These are phyloP conservation scores for Ganoderma leucocontextum DNA, from an alignment of 1,284 basidiomycete species.

Conservation along the genomic window DNA sequence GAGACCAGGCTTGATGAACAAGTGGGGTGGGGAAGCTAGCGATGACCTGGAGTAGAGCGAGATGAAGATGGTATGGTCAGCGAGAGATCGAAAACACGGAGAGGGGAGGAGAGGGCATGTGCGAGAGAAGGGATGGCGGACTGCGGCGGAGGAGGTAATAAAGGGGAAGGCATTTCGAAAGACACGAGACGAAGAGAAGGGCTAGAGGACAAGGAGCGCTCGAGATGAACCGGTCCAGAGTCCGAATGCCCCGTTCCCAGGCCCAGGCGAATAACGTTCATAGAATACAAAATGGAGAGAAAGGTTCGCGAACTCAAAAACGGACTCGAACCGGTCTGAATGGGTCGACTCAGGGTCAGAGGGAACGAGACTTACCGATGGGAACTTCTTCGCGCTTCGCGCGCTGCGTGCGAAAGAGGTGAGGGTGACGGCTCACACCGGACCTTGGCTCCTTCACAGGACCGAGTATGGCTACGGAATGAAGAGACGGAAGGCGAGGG, in stretches of 20 bases:
- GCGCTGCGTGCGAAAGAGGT: constrained; percentile 36
- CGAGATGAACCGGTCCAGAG: constrained; percentile 36
- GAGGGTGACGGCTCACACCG: constrained; percentile 37
- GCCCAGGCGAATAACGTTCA: constrained; percentile 38
- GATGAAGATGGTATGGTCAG: constrained; percentile 29
- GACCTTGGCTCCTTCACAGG: constrained; percentile 19
- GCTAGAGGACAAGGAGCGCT: constrained; percentile 27
- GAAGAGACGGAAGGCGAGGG: constrained; percentile 34
- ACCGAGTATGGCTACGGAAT: constrained; percentile 23
- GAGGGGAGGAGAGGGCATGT: constrained; percentile 27
- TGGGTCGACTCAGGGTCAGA: constrained; percentile 17
- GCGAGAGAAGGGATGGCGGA: constrained; percentile 30
- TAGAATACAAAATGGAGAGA: constrained; percentile 22
- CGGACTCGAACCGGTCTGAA: constrained; percentile 31
- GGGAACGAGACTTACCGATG: constrained; percentile 38
- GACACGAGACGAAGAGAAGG: constrained; percentile 29
- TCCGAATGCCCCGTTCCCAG: constrained; percentile 33
- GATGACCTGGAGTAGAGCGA: constrained; percentile 32
- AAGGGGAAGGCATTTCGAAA: constrained; percentile 26
- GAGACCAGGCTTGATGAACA: constrained; percentile 38
- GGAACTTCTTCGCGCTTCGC: constrained; percentile 23
- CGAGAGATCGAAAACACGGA: constrained; percentile 27
- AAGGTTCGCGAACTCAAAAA: constrained; percentile 21
- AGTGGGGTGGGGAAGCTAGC: constrained; percentile 29
- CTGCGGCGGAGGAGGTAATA: constrained; percentile 34